Percentiles rank a stretch among this genome's conserved stretches.
Conservation (phyloP, 768 basidiomycete species). For the Cyclocybe cylindracea region DNA sequence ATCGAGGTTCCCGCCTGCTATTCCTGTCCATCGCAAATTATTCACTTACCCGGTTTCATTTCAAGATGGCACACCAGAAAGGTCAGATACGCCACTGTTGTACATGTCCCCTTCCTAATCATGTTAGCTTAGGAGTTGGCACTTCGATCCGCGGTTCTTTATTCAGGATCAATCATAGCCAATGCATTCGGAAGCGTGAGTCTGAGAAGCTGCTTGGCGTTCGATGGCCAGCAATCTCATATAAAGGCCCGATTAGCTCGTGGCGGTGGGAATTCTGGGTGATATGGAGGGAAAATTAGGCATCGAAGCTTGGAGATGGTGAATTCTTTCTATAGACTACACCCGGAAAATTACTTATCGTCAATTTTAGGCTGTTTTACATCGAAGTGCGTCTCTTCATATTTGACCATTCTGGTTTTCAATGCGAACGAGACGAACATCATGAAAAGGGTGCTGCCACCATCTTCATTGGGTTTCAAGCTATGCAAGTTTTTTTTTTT, state of each 20-base stretch:
- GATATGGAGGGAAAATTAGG: constrained; percentile 66
- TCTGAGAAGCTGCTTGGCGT: background rate
- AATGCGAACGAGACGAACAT: background rate
- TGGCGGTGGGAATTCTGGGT: constrained; percentile 68
- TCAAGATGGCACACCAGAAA: constrained; percentile 52
- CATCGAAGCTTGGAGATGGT: constrained; percentile 71
- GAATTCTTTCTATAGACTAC: constrained; percentile 10
- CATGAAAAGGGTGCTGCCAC: constrained; percentile 56
- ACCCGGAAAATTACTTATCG: background rate
- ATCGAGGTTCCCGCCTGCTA: constrained; percentile 19
- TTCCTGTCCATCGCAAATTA: background rate
- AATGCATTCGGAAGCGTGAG: constrained; percentile 66
- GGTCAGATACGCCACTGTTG: constrained; percentile 25
- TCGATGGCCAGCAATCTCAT: background rate
- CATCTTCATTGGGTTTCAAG: constrained; percentile 51
- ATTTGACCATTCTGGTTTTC: background rate
- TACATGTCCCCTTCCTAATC: constrained; percentile 3
- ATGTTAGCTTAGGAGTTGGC: constrained; percentile 48
- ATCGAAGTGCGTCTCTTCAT: constrained; percentile 46
- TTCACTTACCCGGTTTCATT: background rate
- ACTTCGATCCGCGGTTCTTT: constrained; percentile 58
- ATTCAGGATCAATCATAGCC: constrained; percentile 55
- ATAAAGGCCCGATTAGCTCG: constrained; percentile 36
- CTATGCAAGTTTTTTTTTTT: constrained; percentile 39
- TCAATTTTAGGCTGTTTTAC: constrained; percentile 57